These are phyloP conservation scores for Domatiomyces catenatus DNA, from an alignment of 2,329 filamentous ascomycete genomes.

Conservation along the genomic window DNA sequence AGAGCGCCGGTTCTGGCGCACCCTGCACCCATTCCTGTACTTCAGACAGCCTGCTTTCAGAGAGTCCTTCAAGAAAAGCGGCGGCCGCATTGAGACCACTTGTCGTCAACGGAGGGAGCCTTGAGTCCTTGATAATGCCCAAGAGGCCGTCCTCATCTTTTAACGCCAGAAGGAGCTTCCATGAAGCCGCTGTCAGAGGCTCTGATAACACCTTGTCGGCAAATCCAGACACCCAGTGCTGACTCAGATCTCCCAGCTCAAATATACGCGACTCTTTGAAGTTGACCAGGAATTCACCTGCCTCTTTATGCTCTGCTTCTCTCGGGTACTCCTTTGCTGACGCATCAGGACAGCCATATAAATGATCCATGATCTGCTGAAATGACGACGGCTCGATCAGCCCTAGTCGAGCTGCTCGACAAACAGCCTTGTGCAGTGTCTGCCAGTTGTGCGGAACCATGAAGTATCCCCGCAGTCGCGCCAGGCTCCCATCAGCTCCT, in stretches of 20 bases:
- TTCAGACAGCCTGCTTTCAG: neutral
- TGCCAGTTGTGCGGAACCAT: conserved; percentile 2
- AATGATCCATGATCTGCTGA: conserved; percentile 2
- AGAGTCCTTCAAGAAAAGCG: neutral
- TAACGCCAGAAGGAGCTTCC: neutral
- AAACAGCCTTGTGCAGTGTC: conserved; percentile 3
- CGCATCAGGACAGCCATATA: neutral
- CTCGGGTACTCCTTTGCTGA: neutral
- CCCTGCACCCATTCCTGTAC: neutral
- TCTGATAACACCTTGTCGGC: neutral
- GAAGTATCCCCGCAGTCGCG: neutral
- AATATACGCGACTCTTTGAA: conserved; percentile 4
- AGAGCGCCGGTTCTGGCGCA: neutral
- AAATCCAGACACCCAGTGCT: conserved; percentile 4
- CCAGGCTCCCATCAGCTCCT: neutral
- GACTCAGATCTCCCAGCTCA: conserved; percentile 3
- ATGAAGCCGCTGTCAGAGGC: neutral
- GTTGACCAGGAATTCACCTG: conserved; percentile 4
- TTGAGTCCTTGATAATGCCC: neutral
- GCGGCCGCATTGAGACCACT: neutral
- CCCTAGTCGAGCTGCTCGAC: conserved; percentile 10
- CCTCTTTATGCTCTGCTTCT: conserved; percentile 1
- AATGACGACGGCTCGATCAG: conserved; percentile 7
- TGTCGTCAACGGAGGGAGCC: neutral
- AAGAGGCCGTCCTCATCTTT: neutral